Percentiles rank a stretch among this genome's conserved stretches.
Evolutionary conservation across 805 yeast species (phyloP).

Genomic region (Saccharomycopsis fermentans): DNA sequence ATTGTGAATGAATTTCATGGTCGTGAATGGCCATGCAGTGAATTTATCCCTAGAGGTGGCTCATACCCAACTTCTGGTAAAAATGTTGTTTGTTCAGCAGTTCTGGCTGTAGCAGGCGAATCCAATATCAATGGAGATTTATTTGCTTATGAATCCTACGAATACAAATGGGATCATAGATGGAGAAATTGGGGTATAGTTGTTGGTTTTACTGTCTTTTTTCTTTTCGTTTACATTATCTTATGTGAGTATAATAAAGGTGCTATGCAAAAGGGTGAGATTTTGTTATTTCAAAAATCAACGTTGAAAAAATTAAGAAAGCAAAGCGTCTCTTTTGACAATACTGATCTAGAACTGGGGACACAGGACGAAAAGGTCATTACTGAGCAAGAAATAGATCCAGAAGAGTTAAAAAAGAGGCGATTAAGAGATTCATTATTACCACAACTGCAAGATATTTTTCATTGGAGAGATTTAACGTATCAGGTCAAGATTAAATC

Average conservation of each 20-base stretch:
- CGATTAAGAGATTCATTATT: conserved; percentile 23
- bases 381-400: conserved; percentile 18
- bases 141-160: conserved; percentile 33
- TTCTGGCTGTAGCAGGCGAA: conserved; percentile 41
- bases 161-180: conserved; percentile 35
- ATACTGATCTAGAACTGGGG: conserved; percentile 20
- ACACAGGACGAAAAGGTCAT: conserved; percentile 18
- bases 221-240: conserved; percentile 37
- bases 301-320: conserved; percentile 32
- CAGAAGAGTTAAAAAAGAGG: conserved; percentile 5
- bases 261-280: conserved; percentile 53
- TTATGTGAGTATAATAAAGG: conserved; percentile 43
- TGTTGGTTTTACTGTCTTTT: conserved; percentile 41
- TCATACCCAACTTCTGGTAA: conserved; percentile 26
- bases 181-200: conserved; percentile 60
- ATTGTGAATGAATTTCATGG: conserved; percentile 35
- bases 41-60: conserved; percentile 35
- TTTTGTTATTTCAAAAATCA: conserved; percentile 40
- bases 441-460: conserved; percentile 34
- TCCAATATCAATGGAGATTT: conserved; percentile 37
- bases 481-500: conserved; percentile 55
- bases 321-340: conserved; percentile 22
- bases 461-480: conserved; percentile 63
- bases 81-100: conserved; percentile 36
- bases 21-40: conserved; percentile 28